Conservation (phyloP, 2,329 filamentous ascomycete genomes). For the Pyricularia sp. region DNA sequence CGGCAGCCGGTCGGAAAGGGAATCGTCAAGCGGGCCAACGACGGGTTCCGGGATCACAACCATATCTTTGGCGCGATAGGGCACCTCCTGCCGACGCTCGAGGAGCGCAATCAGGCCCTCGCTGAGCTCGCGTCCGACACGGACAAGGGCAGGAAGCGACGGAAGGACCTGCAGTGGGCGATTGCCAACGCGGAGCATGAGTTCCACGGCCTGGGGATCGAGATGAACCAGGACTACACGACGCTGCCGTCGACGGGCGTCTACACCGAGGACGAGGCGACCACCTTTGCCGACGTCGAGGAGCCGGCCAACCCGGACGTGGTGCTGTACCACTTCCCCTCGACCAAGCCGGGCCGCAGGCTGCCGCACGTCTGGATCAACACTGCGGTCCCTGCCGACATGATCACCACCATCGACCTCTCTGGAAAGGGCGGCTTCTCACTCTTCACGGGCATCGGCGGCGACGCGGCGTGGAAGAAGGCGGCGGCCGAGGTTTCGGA, state of each 20-base stretch:
- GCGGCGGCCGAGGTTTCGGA: slow-evolving; percentile 31
- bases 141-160: slow-evolving; percentile 24
- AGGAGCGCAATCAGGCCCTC: slow-evolving; percentile 27
- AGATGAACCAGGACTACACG: slow-evolving; percentile 49
- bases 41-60: slow-evolving; percentile 42
- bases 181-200: slow-evolving; percentile 34
- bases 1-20: slow-evolving; percentile 37
- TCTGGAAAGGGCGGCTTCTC: slow-evolving; percentile 44
- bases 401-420: slow-evolving; percentile 49
- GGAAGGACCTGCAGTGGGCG: slow-evolving; percentile 28
- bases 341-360: slow-evolving; percentile 48
- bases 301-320: slow-evolving; percentile 21
- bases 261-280: slow-evolving; percentile 30
- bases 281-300: slow-evolving; percentile 10
- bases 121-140: slow-evolving; percentile 29
- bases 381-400: slow-evolving; percentile 29
- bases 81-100: slow-evolving; percentile 25
- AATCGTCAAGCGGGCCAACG: slow-evolving; percentile 46
- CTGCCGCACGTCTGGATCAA: slow-evolving; percentile 57
- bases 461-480: slow-evolving; percentile 36
- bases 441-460: slow-evolving; percentile 45
- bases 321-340: slow-evolving; percentile 31
- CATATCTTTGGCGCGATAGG: slow-evolving; percentile 36
- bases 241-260: slow-evolving; percentile 26
- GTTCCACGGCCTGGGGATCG: slow-evolving; percentile 45